Conservation (phyloP, 495 filamentous ascomycete genomes). For the Daldinia bambusicola region DNA sequence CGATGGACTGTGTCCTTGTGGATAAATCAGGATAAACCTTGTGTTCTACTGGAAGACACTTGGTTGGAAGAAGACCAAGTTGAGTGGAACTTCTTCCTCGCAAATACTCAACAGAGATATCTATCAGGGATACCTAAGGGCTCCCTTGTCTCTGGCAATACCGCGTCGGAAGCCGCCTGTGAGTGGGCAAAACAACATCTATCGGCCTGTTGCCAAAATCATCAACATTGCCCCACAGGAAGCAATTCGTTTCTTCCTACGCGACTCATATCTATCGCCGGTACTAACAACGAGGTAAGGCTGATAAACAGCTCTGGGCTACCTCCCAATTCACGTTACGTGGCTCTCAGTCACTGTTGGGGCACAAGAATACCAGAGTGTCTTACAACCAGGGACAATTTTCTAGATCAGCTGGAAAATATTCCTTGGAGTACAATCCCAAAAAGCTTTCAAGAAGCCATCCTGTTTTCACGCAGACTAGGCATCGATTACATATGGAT, state of each 20-base stretch:
- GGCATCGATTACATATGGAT: constrained; percentile 12
- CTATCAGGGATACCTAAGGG: not conserved
- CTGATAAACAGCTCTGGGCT: not conserved
- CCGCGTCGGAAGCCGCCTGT: constrained; percentile 2
- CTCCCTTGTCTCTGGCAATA: not conserved
- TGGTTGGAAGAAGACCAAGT: not conserved
- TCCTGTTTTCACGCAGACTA: constrained; percentile 7
- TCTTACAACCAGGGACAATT: not conserved
- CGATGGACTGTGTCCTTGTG: constrained; percentile 2
- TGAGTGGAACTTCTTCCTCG: constrained; percentile 3
- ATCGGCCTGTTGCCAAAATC: not conserved
- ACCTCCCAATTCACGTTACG: constrained; percentile 3
- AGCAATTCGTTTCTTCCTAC: constrained; percentile 9
- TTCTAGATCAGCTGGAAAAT: not conserved
- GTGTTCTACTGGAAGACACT: not conserved
- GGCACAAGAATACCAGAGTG: not conserved
- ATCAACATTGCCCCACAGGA: not conserved
- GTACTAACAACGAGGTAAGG: not conserved
- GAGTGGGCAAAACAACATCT: not conserved
- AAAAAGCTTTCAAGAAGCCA: constrained; percentile 11
- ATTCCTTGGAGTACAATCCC: constrained; percentile 12
- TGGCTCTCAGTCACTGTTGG: constrained; percentile 21
- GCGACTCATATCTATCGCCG: constrained; percentile 6
- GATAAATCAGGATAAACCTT: constrained; percentile 4
- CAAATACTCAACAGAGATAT: not conserved